phyloP scores from a whole-genome alignment of 768 basidiomycete genomes.

The Rickenella mellea region DNA sequence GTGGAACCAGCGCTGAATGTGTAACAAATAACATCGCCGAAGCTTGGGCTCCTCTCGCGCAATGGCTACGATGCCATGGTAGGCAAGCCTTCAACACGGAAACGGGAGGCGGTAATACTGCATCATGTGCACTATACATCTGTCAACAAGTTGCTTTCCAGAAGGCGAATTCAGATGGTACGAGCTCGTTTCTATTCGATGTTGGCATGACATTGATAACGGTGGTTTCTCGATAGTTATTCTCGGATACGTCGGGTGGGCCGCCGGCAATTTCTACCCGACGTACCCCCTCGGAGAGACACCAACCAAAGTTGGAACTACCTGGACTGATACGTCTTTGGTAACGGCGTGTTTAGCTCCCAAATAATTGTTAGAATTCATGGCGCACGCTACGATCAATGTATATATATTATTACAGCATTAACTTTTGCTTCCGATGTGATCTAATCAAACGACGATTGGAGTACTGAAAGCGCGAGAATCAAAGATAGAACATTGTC shows the following conservation, averaged over 20 bases:
- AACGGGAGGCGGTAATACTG: constrained; percentile 47
- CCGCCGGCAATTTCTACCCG: constrained; percentile 44
- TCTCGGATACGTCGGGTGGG: constrained; percentile 49
- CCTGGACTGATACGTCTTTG: constrained; percentile 32
- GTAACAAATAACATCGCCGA: constrained; percentile 43
- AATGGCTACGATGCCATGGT: constrained; percentile 38
- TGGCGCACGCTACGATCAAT: no score
- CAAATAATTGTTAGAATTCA: no score
- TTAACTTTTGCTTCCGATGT: no score
- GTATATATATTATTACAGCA: no score
- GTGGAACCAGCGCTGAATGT: constrained; percentile 35
- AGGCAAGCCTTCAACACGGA: constrained; percentile 52
- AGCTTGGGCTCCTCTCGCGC: constrained; percentile 35
- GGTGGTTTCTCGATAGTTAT: constrained; percentile 22
- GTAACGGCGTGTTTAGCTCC: constrained; percentile 27
- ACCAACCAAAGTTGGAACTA: constrained; percentile 19
- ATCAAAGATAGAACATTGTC: constrained; percentile 70
- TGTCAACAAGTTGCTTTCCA: constrained; percentile 38
- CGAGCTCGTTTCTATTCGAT: constrained; percentile 2
- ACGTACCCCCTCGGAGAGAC: constrained; percentile 25
- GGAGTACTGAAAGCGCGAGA: no score
- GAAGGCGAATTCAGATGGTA: constrained; percentile 39
- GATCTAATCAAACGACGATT: no score
- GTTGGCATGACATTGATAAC: no score
- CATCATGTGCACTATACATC: constrained; percentile 34